phyloP scores from a whole-genome alignment of 1,139 yeast genomes.

The Sugiyamaella novakii region DNA sequence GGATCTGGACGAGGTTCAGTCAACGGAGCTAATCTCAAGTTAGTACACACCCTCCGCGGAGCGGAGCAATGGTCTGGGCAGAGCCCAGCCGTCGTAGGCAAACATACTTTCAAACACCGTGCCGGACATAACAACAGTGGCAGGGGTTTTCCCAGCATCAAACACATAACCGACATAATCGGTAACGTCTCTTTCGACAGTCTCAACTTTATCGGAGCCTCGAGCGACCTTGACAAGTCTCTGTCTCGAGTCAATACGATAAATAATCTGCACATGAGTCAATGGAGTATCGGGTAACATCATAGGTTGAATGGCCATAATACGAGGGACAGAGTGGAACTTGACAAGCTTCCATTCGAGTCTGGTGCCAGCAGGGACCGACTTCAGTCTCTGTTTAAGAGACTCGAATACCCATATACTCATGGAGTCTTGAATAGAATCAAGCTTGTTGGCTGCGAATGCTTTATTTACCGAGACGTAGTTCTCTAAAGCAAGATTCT shows the following conservation, averaged over 20 bases:
- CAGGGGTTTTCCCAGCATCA: constrained; percentile 64
- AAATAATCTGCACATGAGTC: constrained; percentile 71
- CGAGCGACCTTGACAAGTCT: constrained; percentile 53
- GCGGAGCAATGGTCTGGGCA: not conserved
- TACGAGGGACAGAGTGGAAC: constrained; percentile 70
- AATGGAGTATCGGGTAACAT: constrained; percentile 62
- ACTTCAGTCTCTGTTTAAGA: constrained; percentile 50
- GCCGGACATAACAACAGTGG: constrained; percentile 70
- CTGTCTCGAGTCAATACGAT: constrained; percentile 74
- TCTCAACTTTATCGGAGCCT: constrained; percentile 44
- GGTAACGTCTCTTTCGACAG: constrained; percentile 58
- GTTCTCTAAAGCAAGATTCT: constrained; percentile 67
- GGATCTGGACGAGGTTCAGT: constrained; percentile 43
- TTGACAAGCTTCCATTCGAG: constrained; percentile 77
- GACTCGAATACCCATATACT: constrained; percentile 67
- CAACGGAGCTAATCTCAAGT: constrained; percentile 33
- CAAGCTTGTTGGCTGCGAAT: constrained; percentile 57
- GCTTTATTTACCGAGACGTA: constrained; percentile 68
- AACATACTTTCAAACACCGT: constrained; percentile 68
- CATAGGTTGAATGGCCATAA: constrained; percentile 68
- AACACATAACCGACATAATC: constrained; percentile 78
- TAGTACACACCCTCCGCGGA: not conserved
- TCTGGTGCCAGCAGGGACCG: constrained; percentile 60
- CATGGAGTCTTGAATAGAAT: constrained; percentile 48
- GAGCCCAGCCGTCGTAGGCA: not conserved